phyloP scores from a whole-genome alignment of 192 early-diverging fungal genomes.

The Blastocladiella britannica region DNA sequence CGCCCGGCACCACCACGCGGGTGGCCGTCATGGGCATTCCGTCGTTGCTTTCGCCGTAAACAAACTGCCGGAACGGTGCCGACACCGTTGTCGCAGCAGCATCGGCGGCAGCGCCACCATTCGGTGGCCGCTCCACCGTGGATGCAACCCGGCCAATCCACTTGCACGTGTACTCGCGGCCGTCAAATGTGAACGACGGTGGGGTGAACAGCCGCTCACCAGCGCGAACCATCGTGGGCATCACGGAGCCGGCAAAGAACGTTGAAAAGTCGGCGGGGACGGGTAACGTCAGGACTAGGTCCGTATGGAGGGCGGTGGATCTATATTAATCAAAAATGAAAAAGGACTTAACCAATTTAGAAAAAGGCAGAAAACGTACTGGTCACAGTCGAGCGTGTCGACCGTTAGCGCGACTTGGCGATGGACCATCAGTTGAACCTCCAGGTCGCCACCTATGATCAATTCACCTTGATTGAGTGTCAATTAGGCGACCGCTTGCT shows the following conservation, averaged over 20 bases:
- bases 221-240: neutral
- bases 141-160: neutral
- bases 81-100: too few species aligned
- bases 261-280: neutral
- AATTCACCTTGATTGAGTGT: neutral
- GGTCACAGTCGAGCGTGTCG: neutral
- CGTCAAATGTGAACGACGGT: neutral
- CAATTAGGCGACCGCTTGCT: neutral
- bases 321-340: neutral
- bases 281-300: neutral
- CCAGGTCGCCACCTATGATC: neutral
- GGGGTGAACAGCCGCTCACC: neutral
- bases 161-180: neutral
- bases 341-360: neutral
- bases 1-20: too few species aligned
- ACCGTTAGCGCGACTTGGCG: neutral
- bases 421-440: neutral
- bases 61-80: too few species aligned
- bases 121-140: too few species aligned
- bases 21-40: too few species aligned
- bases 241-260: neutral
- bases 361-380: neutral
- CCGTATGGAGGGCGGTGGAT: neutral
- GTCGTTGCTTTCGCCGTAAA: too few species aligned
- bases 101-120: too few species aligned